Evolutionary conservation across 805 yeast genomes (phyloP).

Genomic region (Ogataea siamensis): DNA sequence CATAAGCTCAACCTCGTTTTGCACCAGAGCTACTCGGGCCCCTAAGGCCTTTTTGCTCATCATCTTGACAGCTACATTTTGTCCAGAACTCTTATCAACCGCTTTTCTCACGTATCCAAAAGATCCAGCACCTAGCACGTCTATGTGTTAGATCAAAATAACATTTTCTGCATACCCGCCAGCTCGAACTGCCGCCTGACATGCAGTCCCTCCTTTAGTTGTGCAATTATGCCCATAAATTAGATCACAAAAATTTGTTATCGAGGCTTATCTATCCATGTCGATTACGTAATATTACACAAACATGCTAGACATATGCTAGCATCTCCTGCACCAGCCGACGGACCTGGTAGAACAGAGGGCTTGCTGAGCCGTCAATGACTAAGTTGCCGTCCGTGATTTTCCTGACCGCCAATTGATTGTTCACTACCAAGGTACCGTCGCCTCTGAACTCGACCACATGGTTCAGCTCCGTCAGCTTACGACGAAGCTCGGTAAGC

Average conservation of each 20-base stretch:
- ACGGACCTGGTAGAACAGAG: constrained; percentile 75
- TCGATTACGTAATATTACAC: constrained; percentile 1
- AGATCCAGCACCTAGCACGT: constrained; percentile 84
- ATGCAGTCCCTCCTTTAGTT: constrained; percentile 9
- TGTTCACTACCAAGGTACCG: constrained; percentile 86
- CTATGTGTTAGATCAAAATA: constrained; percentile 17
- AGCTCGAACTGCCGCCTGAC: constrained; percentile 60
- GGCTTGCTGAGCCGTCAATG: constrained; percentile 78
- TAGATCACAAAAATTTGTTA: neutral
- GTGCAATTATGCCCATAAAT: constrained; percentile 11
- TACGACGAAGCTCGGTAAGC: constrained; percentile 73
- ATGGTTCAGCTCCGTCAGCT: constrained; percentile 55
- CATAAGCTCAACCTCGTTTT: constrained; percentile 69
- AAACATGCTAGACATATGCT: constrained; percentile 66
- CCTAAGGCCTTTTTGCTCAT: constrained; percentile 75
- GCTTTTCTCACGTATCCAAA: constrained; percentile 87
- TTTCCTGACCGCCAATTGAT: constrained; percentile 70
- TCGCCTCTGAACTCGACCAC: constrained; percentile 89
- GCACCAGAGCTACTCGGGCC: constrained; percentile 60
- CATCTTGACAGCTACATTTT: constrained; percentile 82
- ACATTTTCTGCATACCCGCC: constrained; percentile 38
- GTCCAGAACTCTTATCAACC: constrained; percentile 38
- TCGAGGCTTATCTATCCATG: constrained; percentile 2
- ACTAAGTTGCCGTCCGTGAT: constrained; percentile 78
- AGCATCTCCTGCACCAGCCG: constrained; percentile 68